Percentiles rank a stretch among this genome's conserved stretches.
phyloP scores from a whole-genome alignment of 1,284 basidiomycete species.

The Sphaerobolus stellatus region DNA sequence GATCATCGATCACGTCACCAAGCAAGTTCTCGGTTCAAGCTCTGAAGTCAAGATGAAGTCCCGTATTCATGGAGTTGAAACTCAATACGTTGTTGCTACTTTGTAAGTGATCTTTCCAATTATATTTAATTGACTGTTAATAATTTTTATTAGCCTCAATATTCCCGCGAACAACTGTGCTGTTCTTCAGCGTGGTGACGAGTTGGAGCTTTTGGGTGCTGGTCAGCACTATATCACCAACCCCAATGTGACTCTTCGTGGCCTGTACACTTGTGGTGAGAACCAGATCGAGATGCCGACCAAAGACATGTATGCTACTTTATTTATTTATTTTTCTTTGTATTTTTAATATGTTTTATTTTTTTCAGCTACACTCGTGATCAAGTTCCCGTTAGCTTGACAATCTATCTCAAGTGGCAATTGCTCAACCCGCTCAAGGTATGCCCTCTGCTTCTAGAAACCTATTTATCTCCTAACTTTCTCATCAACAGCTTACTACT shows the following conservation, averaged over 20 bases:
- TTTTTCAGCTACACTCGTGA: constrained; percentile 68
- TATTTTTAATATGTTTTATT: constrained; percentile 5
- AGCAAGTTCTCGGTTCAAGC: constrained; percentile 58
- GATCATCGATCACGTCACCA: constrained; percentile 63
- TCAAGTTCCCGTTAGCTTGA: constrained; percentile 79
- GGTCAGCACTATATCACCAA: constrained; percentile 81
- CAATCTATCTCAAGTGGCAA: constrained; percentile 80
- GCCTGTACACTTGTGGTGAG: constrained; percentile 74
- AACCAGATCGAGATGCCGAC: constrained; percentile 82
- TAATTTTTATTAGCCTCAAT: constrained; percentile 51
- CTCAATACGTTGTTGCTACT: constrained; percentile 71
- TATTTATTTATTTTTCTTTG: background rate
- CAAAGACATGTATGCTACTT: constrained; percentile 64
- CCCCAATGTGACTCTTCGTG: constrained; percentile 74
- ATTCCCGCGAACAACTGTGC: constrained; percentile 84
- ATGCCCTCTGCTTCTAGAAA: constrained; percentile 1
- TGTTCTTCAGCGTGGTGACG: constrained; percentile 76
- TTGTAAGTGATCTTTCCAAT: constrained; percentile 51
- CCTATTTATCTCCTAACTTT: constrained; percentile 9
- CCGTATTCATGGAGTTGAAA: constrained; percentile 41
- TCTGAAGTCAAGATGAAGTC: constrained; percentile 76
- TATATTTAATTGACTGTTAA: constrained; percentile 2
- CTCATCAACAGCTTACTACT: constrained; percentile 50
- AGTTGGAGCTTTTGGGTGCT: constrained; percentile 70
- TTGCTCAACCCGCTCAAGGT: constrained; percentile 71